Evolutionary conservation across 1,284 basidiomycete species (phyloP), one percentile per base, ranked within the genome.

Genomic region (Puccinia horiana): DNA sequence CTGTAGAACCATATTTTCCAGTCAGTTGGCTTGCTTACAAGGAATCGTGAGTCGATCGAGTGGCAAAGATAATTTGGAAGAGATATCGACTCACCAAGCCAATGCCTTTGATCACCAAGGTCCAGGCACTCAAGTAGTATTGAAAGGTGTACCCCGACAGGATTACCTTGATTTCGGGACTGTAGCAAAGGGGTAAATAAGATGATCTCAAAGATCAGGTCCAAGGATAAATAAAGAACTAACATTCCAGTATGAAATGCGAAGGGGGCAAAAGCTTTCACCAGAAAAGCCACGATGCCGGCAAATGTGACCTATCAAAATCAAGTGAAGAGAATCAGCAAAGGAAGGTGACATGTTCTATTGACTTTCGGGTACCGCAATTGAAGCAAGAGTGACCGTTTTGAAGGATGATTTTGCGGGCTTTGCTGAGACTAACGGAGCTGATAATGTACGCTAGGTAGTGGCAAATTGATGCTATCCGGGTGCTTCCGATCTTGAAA

Each of bases 161-260:
- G 81, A 93, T 92, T 69, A 92, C 91, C 86, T 93, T 92, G 73
- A 93, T 93, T 87, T 93, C 92, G 23, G 92, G 92, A 84, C 92
- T 58, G 82, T 47, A 52, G 76, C 44, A 58, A 78, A 18, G 49
- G 61, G 76, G 11, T 76, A 35, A 61, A 69, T 12, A 47, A 32
- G 4, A 16, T 49, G 20, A 73, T 73, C 18, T 49, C 9, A 23
- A 14, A 40, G 26, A 70, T 40, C 40, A 44, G 0, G 23, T 20
- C 35, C 40, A 8, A 61, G 54, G 37, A 32, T 11, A 42, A 47
- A 76, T 9, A 37, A 42, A 35, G 54, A 16, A 72, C n/a, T 88
- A 91, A 86, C 86, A 93, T 92, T 89, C 92, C 92, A 52, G 92
- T 93, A 85, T 93, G 92, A 84, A 92, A 93, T 29, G 92, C 92